Evolutionary conservation across 192 early-diverging fungal genomes (phyloP).

Genomic region (Gamsiella multidivaricata): DNA sequence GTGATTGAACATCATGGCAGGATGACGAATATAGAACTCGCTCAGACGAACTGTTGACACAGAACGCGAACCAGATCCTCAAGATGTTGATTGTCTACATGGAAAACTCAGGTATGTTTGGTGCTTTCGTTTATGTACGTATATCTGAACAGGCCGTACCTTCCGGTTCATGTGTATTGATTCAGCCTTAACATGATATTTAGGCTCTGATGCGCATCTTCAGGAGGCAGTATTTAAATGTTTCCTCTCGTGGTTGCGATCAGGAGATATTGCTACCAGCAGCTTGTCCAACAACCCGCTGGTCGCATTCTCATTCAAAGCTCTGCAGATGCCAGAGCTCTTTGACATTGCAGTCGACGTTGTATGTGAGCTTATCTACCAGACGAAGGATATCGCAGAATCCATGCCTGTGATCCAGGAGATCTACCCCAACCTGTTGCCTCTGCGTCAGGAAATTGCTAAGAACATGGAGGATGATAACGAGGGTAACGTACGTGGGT

Average conservation of each 20-base stretch:
- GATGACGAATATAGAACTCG: slow-evolving; percentile 70
- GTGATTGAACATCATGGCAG: slow-evolving; percentile 50
- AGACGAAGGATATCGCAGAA: slow-evolving; percentile 67
- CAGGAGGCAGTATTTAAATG: slow-evolving; percentile 76
- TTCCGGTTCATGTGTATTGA: too few relatives aligned
- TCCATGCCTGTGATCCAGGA: slow-evolving; percentile 67
- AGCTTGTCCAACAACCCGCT: slow-evolving; percentile 73
- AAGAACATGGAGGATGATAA: slow-evolving; percentile 75
- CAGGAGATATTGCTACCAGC: slow-evolving; percentile 79
- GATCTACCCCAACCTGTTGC: slow-evolving; percentile 70
- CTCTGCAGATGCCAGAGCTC: slow-evolving; percentile 72
- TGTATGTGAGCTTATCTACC: slow-evolving; percentile 81
- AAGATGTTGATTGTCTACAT: slow-evolving; percentile 76
- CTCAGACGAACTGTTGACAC: slow-evolving; percentile 69
- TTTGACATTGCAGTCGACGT: slow-evolving; percentile 91
- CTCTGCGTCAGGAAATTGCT: slow-evolving; percentile 56
- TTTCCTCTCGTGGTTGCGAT: slow-evolving; percentile 86
- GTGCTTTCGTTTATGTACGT: too few relatives aligned
- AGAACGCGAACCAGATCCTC: slow-evolving; percentile 75
- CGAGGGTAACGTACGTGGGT: slow-evolving; percentile 81
- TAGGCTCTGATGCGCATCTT: slow-evolving; percentile 65
- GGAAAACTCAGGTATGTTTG: slow-evolving; percentile 68
- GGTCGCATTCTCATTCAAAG: slow-evolving; percentile 77
- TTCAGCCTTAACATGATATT: too few relatives aligned
- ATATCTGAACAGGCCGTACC: too few relatives aligned